Percentiles rank a stretch among this genome's conserved stretches.
These are phyloP conservation scores for Lipomyces chichibuensis DNA, from an alignment of 805 yeast genomes.

Conservation along the genomic window DNA sequence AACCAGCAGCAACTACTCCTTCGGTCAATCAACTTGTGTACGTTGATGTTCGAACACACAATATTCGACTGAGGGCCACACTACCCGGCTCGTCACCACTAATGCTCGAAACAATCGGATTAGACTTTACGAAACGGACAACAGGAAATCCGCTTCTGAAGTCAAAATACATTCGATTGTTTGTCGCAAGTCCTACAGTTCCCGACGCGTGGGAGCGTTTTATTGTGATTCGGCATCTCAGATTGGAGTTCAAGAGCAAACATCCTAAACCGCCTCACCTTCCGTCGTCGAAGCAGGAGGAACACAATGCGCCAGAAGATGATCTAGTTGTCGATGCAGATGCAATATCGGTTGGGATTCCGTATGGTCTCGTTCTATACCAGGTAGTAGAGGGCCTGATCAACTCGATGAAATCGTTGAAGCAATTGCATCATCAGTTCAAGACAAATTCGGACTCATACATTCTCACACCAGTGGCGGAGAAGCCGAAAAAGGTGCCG, in stretches of 20 bases:
- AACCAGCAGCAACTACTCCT: neutral
- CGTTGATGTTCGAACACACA: constrained; percentile 42
- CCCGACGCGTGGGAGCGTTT: constrained; percentile 47
- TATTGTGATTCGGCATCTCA: constrained; percentile 39
- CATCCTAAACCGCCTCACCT: neutral
- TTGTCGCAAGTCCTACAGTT: constrained; percentile 55
- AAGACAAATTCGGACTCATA: constrained; percentile 36
- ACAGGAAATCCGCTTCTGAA: constrained; percentile 41
- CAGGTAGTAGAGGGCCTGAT: constrained; percentile 78
- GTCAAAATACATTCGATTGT: constrained; percentile 50
- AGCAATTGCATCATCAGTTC: constrained; percentile 51
- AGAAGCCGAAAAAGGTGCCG: constrained; percentile 46
- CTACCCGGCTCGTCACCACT: constrained; percentile 54
- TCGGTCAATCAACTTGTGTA: constrained; percentile 9
- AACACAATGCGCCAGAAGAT: constrained; percentile 22
- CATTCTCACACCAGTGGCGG: constrained; percentile 34
- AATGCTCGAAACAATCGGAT: constrained; percentile 51
- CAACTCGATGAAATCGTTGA: constrained; percentile 65
- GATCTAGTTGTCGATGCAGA: constrained; percentile 41
- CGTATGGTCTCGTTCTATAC: constrained; percentile 74
- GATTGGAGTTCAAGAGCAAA: constrained; percentile 35
- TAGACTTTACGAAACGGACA: constrained; percentile 42
- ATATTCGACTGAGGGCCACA: constrained; percentile 45
- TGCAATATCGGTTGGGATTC: constrained; percentile 52
- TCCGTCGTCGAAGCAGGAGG: neutral